Evolutionary conservation across 1,284 basidiomycete species (phyloP), one percentile per base, ranked within the genome.

Genomic region (Apiotrichum gracile): DNA sequence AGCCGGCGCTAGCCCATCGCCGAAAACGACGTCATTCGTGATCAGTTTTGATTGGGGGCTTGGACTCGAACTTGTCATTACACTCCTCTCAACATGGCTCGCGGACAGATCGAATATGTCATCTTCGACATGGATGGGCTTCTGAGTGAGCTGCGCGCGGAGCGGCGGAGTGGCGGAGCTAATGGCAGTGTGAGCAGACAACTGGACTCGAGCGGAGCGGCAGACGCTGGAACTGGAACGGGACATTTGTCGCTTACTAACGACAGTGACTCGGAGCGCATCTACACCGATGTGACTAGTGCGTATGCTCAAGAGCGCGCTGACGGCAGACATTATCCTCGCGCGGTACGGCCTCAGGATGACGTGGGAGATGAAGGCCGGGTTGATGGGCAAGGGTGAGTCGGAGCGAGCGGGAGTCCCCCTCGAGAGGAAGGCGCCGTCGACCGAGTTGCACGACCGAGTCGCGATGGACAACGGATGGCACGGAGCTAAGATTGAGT

Each of bases 111-210:
- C 29, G 72, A 71, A 42, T 76, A 75, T 68, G 67, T 59, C 62
- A 72, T 76, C 55, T 76, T 76, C 55, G 74, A 76, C 59, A 74
- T 76, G 72, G 75, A 75, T 54, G 72, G 74, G 38, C 62, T 74
- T 25, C 57, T 74, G 12, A 68, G 70, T 70, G 52, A 52, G 48
- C 40, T 47, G 49, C 49, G 38, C 5, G 26, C 2, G 3, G 22
- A 22, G 29, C n/a, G n/a, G n/a, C n/a, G n/a, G n/a, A n/a, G n/a
- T n/a, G 13, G 12, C 24, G 8, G 21, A 16, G 34, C 55, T 51
- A 37, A 58, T 38, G 25, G 29, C 54, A 68, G 66, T 69, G 67
- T 67, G 51, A 60, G 63, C 34, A 27, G n/a, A n/a, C n/a, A n/a
- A n/a, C n/a, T n/a, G n/a, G n/a, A n/a, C n/a, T n/a, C n/a, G n/a